These are phyloP conservation scores for Aspergillus asperescens DNA, from an alignment of 495 filamentous ascomycete species.

Conservation along the genomic window DNA sequence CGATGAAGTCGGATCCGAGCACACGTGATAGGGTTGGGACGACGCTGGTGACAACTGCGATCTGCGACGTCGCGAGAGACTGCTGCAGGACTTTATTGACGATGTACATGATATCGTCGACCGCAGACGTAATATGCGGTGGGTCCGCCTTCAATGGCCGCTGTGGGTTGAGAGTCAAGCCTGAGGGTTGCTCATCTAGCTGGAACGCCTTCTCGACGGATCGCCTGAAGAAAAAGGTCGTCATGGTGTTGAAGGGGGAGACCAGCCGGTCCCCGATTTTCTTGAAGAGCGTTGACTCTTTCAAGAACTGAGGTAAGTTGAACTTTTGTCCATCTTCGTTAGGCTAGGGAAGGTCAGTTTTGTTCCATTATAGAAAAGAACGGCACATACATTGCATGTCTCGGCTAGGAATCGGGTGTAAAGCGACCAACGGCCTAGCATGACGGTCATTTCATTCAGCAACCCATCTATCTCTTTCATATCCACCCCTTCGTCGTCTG, in stretches of 20 bases:
- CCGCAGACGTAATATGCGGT: constrained; percentile 89
- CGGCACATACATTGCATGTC: constrained; percentile 64
- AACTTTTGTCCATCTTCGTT: constrained; percentile 27
- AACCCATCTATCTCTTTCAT: constrained; percentile 91
- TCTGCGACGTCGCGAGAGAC: constrained; percentile 78
- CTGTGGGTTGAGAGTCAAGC: constrained; percentile 66
- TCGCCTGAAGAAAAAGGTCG: constrained; percentile 91
- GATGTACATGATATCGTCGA: constrained; percentile 99
- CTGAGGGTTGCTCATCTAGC: constrained; percentile 86
- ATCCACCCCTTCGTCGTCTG: constrained; percentile 85
- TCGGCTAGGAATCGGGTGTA: constrained; percentile 84
- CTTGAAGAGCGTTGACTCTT: constrained; percentile 64
- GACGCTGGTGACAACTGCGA: constrained; percentile 65
- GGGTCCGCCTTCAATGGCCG: constrained; percentile 64
- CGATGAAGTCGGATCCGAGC: constrained; percentile 88
- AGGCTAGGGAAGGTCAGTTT: constrained; percentile 11
- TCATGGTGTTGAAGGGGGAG: constrained; percentile 77
- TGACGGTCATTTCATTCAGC: constrained; percentile 77
- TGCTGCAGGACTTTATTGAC: constrained; percentile 86
- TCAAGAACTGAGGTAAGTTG: constrained; percentile 61
- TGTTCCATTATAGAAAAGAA: constrained; percentile 20
- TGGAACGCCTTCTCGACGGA: constrained; percentile 97
- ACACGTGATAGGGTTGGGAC: constrained; percentile 76
- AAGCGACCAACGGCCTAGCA: constrained; percentile 90
- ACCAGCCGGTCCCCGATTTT: constrained; percentile 72